These are phyloP conservation scores for Alopecurus myosuroides DNA, from an alignment of 176 grass and related monocot species.

Conservation along the genomic window DNA sequence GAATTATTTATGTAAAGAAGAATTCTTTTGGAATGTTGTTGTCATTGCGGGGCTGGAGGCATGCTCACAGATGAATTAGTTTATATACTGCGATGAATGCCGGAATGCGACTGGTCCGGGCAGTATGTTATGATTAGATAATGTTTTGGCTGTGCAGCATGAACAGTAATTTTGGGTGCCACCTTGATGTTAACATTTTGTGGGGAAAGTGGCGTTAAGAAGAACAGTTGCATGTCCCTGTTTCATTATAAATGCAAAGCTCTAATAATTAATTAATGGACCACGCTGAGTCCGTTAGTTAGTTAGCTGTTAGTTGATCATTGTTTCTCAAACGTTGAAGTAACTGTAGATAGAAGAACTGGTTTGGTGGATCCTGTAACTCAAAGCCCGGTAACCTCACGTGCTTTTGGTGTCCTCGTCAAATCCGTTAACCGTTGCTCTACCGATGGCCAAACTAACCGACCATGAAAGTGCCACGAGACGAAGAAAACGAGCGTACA, in stretches of 20 bases:
- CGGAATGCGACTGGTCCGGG: not conserved
- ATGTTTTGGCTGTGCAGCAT: not conserved
- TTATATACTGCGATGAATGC: not conserved
- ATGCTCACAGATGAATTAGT: not conserved
- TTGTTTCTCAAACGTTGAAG: not conserved
- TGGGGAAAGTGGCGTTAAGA: not conserved
- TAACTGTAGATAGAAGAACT: not conserved
- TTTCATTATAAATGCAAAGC: not conserved
- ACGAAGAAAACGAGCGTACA: too few species aligned
- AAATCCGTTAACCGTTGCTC: too few species aligned
- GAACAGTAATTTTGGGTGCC: not conserved
- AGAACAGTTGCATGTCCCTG: not conserved
- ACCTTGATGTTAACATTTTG: not conserved
- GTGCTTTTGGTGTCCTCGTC: too few species aligned
- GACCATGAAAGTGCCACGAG: too few species aligned
- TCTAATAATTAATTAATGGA: not conserved
- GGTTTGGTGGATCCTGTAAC: not conserved
- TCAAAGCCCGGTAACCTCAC: too few species aligned
- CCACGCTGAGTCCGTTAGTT: not conserved
- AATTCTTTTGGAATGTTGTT: not conserved
- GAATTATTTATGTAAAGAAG: not conserved
- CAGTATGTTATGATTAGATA: not conserved
- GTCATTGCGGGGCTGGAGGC: not conserved
- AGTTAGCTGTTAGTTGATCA: not conserved
- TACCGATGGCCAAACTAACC: too few species aligned